phyloP scores from a whole-genome alignment of 2,329 filamentous ascomycete genomes.

The Fusarium buxicola region DNA sequence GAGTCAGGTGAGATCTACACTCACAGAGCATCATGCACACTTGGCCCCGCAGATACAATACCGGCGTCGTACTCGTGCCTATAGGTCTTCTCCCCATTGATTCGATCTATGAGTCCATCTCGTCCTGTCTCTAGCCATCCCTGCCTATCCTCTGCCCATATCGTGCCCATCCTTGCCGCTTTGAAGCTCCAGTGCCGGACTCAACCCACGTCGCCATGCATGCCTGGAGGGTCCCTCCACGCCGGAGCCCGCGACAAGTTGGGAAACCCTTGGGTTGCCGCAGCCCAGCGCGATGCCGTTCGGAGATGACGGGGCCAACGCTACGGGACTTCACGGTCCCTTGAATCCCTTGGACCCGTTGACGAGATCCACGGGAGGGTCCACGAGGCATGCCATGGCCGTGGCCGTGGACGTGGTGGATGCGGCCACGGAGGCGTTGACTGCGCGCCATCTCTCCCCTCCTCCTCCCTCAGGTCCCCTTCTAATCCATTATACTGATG shows the following conservation, averaged over 20 bases:
- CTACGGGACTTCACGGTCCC: slow-evolving; percentile 38
- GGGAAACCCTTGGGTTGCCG: slow-evolving; percentile 29
- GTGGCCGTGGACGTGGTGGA: slow-evolving; percentile 31
- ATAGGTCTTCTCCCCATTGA: background rate
- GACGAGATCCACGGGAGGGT: slow-evolving; percentile 33
- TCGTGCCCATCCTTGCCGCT: slow-evolving; percentile 23
- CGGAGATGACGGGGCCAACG: slow-evolving; percentile 40
- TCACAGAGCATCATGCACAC: slow-evolving; percentile 13
- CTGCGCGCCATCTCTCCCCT: slow-evolving; percentile 38
- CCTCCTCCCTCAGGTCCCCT: slow-evolving; percentile 11
- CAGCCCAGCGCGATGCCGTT: slow-evolving; percentile 32
- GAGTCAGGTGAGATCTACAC: slow-evolving; percentile 10
- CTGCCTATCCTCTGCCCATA: slow-evolving; percentile 21
- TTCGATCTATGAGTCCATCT: slow-evolving; percentile 6
- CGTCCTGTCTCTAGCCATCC: slow-evolving; percentile 1
- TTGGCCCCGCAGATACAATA: slow-evolving; percentile 1
- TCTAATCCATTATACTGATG: slow-evolving; percentile 1
- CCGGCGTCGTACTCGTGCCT: slow-evolving; percentile 6
- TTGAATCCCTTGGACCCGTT: slow-evolving; percentile 16
- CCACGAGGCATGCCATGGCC: slow-evolving; percentile 33
- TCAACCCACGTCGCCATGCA: slow-evolving; percentile 31
- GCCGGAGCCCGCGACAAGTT: slow-evolving; percentile 20
- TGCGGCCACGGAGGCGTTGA: slow-evolving; percentile 20
- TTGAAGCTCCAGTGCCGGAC: slow-evolving; percentile 23
- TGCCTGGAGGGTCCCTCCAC: slow-evolving; percentile 31